Conservation (phyloP, 2,329 filamentous ascomycete species). For the Pseudocercospora fijiensis region DNA sequence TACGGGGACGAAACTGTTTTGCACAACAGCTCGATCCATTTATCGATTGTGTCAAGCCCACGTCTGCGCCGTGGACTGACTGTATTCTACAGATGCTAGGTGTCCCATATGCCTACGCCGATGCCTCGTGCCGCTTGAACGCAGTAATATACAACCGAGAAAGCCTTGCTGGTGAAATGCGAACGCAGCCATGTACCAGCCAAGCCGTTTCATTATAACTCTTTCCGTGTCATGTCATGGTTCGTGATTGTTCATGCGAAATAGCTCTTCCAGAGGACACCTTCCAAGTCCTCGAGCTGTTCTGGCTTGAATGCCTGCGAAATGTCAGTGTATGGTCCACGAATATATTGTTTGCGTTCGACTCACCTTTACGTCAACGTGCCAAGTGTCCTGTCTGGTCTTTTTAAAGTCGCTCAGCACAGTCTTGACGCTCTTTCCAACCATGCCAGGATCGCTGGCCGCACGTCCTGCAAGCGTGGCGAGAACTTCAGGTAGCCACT, state of each 20-base stretch:
- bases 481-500: conserved; percentile 90
- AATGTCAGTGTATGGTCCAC: conserved; percentile 22
- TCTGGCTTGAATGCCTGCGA: conserved; percentile 76
- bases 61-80: not conserved
- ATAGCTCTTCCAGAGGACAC: conserved; percentile 99
- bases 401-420: conserved; percentile 98
- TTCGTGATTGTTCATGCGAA: conserved; percentile 64
- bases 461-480: conserved; percentile 81
- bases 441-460: conserved; percentile 83
- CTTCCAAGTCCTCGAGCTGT: conserved; percentile 91
- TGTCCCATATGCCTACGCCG: not conserved
- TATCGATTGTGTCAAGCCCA: not conserved
- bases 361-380: conserved; percentile 92
- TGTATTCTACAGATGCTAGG: not conserved
- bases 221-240: not conserved
- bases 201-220: not conserved
- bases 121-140: not conserved
- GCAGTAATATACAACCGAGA: not conserved
- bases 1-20: not conserved
- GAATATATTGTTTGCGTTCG: not conserved
- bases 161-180: not conserved
- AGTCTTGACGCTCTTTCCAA: conserved; percentile 92
- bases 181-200: not conserved
- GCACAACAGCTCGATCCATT: not conserved
- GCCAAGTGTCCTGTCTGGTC: conserved; percentile 98